These are phyloP conservation scores for Achaetomium macrosporum DNA, from an alignment of 2,329 filamentous ascomycete species.

Conservation along the genomic window DNA sequence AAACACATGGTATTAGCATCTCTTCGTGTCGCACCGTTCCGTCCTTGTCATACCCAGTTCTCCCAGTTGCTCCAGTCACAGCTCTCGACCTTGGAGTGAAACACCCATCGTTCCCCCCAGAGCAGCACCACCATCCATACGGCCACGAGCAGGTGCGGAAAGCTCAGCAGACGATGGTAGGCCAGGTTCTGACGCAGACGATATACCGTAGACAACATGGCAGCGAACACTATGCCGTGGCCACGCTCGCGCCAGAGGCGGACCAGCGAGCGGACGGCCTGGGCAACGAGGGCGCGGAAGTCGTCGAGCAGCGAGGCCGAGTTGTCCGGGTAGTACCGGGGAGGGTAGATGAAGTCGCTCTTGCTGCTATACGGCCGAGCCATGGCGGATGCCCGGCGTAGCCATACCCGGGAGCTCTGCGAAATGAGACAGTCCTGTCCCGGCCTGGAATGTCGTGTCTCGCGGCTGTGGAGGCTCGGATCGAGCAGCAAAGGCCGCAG, in stretches of 20 bases:
- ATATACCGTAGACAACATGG: slow-evolving; percentile 28
- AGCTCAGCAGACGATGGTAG: slow-evolving; percentile 48
- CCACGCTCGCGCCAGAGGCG: slow-evolving; percentile 40
- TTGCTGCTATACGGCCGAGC: slow-evolving; percentile 36
- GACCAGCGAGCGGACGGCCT: slow-evolving; percentile 31
- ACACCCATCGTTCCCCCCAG: slow-evolving; percentile 80
- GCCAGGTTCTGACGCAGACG: slow-evolving; percentile 43
- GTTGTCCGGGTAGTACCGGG: slow-evolving; percentile 25
- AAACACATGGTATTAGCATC: slow-evolving; percentile 11
- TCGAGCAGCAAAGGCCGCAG: no score
- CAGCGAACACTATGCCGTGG: slow-evolving; percentile 30
- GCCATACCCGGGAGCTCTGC: slow-evolving; percentile 26
- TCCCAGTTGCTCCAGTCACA: slow-evolving; percentile 90
- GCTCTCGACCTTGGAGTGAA: slow-evolving; percentile 59
- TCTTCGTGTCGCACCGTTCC: background rate
- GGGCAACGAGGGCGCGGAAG: slow-evolving; percentile 28
- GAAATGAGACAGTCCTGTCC: background rate
- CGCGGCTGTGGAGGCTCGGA: background rate
- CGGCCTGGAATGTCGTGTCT: background rate
- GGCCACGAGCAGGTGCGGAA: slow-evolving; percentile 61
- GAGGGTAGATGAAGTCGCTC: slow-evolving; percentile 19
- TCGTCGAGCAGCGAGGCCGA: slow-evolving; percentile 35
- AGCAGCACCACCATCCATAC: slow-evolving; percentile 74
- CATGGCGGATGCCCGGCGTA: slow-evolving; percentile 27
- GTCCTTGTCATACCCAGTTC: slow-evolving; percentile 63